Percentiles rank a stretch among this genome's conserved stretches.
Conservation (phyloP, 305 asterid genomes). For the Fraxinus baroniana region DNA sequence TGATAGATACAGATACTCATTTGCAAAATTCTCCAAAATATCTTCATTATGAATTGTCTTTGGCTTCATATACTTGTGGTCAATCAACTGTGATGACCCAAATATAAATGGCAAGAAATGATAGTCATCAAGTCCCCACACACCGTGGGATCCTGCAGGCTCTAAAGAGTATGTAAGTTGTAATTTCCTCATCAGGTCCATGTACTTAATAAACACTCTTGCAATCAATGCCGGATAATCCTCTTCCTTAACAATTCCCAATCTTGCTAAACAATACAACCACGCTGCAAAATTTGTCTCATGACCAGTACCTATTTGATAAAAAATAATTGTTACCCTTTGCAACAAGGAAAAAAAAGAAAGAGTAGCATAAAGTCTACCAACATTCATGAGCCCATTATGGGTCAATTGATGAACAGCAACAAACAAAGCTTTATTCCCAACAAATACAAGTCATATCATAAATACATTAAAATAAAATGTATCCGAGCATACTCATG, state of each 20-base stretch:
- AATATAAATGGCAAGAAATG: conserved; percentile 83
- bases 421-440: background rate
- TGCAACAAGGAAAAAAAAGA: background rate
- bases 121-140: conserved; percentile 95
- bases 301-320: conserved; percentile 69
- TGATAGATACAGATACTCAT: conserved; percentile 75
- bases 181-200: conserved; percentile 83
- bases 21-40: conserved; percentile 74
- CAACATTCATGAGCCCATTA: background rate
- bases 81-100: conserved; percentile 86
- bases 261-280: conserved; percentile 79
- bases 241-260: conserved; percentile 66
- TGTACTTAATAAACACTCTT: conserved; percentile 63
- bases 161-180: conserved; percentile 73
- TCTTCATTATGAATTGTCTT: conserved; percentile 86
- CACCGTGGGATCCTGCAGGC: conserved; percentile 96
- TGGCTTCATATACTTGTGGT: conserved; percentile 93
- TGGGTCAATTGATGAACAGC: background rate
- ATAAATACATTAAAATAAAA: background rate
- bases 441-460: background rate
- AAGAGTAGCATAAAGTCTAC: conserved; percentile 7
- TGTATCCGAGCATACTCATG: background rate
- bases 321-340: conserved; percentile 1
- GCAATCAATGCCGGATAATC: conserved; percentile 78
- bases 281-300: conserved; percentile 89